These are phyloP conservation scores for Larix kaempferi DNA, from an alignment of 75 land plant genomes.

Conservation along the genomic window DNA sequence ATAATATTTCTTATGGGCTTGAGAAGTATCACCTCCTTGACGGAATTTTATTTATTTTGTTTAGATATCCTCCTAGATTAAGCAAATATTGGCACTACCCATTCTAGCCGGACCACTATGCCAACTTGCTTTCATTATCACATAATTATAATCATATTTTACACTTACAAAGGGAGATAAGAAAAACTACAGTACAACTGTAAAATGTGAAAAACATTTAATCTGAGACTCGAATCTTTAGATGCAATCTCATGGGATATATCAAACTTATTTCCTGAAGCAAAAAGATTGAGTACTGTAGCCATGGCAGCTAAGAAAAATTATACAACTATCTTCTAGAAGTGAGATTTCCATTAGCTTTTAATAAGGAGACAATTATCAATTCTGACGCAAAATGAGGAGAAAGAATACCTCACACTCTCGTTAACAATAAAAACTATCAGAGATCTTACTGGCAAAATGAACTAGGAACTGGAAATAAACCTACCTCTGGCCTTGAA, in stretches of 20 bases:
- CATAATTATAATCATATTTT: background rate
- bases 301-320: background rate
- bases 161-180: background rate
- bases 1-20: background rate
- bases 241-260: background rate
- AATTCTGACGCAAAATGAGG: background rate
- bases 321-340: background rate
- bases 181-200: background rate
- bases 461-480: background rate
- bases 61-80: background rate
- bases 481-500: constrained; percentile 49
- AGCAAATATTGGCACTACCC: background rate
- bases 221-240: background rate
- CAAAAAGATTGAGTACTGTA: background rate
- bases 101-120: background rate
- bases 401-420: background rate
- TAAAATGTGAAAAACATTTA: background rate
- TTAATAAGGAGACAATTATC: background rate
- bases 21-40: background rate
- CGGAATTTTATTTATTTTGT: background rate
- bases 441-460: too few species aligned
- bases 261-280: background rate
- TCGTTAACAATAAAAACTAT: too few species aligned
- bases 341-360: background rate
- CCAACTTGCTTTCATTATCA: background rate